These are phyloP conservation scores for Alternaria rosae DNA, from an alignment of 2,329 filamentous ascomycete genomes.

Conservation along the genomic window DNA sequence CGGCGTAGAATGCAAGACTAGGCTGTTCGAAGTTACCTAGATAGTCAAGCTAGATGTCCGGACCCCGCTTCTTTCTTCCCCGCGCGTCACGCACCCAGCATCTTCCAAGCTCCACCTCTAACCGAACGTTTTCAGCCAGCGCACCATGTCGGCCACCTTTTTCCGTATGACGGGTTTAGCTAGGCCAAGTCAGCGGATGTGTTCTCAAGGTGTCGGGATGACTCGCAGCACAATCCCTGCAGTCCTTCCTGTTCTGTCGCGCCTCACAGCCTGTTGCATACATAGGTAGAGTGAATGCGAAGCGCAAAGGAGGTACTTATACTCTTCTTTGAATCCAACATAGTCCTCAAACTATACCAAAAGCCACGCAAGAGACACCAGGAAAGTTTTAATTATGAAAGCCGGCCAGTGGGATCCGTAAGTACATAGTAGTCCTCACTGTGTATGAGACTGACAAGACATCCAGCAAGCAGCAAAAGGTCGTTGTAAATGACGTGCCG, in stretches of 20 bases:
- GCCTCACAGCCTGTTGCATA: not conserved
- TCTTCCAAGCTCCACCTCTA: not conserved
- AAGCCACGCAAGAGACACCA: not conserved
- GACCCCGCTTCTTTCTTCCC: constrained; percentile 5
- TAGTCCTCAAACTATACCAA: not conserved
- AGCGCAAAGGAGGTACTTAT: not conserved
- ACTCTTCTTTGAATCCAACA: not conserved
- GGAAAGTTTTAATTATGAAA: not conserved
- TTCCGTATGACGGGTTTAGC: not conserved
- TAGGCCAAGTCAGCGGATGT: constrained; percentile 1
- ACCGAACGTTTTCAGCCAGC: not conserved
- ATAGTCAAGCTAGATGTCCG: not conserved
- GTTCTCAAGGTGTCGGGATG: not conserved
- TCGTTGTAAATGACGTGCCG: constrained; percentile 40
- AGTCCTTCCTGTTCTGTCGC: constrained; percentile 5
- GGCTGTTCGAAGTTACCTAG: not conserved
- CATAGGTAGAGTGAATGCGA: not conserved
- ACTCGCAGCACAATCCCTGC: constrained; percentile 2
- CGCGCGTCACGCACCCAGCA: not conserved
- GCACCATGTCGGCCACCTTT: not conserved
- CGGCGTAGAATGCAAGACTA: not conserved
- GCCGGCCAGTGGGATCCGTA: constrained; percentile 16
- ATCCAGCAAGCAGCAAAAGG: constrained; percentile 34
- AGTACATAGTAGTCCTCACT: not conserved
- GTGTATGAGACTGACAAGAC: not conserved